Evolutionary conservation across 768 basidiomycete species (phyloP).

Genomic region (Boletus fagicola): DNA sequence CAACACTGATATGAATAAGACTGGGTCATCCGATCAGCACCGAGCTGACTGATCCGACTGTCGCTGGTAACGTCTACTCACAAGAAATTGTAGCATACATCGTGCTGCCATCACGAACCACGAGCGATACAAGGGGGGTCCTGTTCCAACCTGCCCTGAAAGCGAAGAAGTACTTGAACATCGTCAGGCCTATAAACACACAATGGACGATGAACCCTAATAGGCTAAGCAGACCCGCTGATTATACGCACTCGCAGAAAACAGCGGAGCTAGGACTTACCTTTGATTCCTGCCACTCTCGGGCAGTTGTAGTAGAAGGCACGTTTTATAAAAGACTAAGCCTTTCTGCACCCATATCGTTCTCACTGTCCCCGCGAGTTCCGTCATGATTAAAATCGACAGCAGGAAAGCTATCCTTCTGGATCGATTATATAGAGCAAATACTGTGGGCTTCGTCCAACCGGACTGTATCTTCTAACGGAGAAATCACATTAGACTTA

Average conservation of each 20-base stretch:
- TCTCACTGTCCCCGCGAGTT: constrained; percentile 1
- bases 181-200: constrained; percentile 14
- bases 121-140: constrained; percentile 20
- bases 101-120: constrained; percentile 18
- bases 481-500: not conserved
- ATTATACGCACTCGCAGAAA: not conserved
- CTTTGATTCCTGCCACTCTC: not conserved
- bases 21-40: constrained; percentile 1
- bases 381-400: constrained; percentile 1
- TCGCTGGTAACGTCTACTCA: constrained; percentile 3
- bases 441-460: not conserved
- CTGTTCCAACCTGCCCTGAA: constrained; percentile 13
- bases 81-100: constrained; percentile 7
- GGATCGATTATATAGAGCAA: constrained; percentile 9
- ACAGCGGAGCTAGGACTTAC: not conserved
- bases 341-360: not conserved
- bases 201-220: constrained; percentile 14
- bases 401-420: constrained; percentile 9
- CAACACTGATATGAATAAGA: constrained; percentile 1
- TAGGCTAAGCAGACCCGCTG: constrained; percentile 3
- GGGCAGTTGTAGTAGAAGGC: constrained; percentile 3
- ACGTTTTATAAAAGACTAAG: not conserved
- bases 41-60: not conserved
- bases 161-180: constrained; percentile 20
- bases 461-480: not conserved